phyloP scores from a whole-genome alignment of 805 yeast species.

The Suhomyces canberraensis region DNA sequence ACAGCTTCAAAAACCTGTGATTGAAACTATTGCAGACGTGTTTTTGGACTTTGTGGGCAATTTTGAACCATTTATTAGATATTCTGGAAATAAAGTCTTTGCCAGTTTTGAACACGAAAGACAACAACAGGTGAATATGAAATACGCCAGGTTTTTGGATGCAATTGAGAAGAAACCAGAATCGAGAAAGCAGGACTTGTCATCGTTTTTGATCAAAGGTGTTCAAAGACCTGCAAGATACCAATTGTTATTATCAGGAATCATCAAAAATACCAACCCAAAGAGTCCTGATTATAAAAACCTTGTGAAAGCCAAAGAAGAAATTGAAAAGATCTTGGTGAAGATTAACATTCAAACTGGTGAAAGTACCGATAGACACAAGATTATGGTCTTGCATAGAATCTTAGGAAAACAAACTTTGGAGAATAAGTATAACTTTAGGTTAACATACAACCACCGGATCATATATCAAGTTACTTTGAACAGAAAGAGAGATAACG shows the following conservation, averaged over 20 bases:
- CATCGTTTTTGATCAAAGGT: conserved; percentile 91
- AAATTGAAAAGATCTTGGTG: conserved; percentile 69
- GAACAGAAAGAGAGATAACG: conserved; percentile 66
- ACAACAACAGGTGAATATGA: conserved; percentile 84
- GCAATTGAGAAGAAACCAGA: conserved; percentile 84
- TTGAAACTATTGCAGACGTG: conserved; percentile 82
- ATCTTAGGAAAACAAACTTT: conserved; percentile 67
- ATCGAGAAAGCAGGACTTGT: conserved; percentile 83
- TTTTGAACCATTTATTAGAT: conserved; percentile 88
- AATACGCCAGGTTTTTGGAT: conserved; percentile 90
- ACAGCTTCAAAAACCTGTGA: conserved; percentile 81
- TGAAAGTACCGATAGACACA: conserved; percentile 88
- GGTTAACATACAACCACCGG: conserved; percentile 77
- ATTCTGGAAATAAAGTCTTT: conserved; percentile 92
- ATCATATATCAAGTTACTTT: conserved; percentile 76
- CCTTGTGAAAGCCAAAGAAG: conserved; percentile 68
- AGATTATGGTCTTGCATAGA: conserved; percentile 68
- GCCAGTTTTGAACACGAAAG: conserved; percentile 95
- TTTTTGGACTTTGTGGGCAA: conserved; percentile 78
- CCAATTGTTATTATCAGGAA: conserved; percentile 78
- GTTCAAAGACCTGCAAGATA: conserved; percentile 95
- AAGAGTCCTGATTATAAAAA: conserved; percentile 69
- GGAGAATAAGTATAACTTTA: conserved; percentile 82
- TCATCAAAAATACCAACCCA: conserved; percentile 77
- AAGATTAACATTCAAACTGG: conserved; percentile 87